These are phyloP conservation scores for Telopea speciosissima DNA, from an alignment of 177 flowering plant genomes.

Conservation along the genomic window DNA sequence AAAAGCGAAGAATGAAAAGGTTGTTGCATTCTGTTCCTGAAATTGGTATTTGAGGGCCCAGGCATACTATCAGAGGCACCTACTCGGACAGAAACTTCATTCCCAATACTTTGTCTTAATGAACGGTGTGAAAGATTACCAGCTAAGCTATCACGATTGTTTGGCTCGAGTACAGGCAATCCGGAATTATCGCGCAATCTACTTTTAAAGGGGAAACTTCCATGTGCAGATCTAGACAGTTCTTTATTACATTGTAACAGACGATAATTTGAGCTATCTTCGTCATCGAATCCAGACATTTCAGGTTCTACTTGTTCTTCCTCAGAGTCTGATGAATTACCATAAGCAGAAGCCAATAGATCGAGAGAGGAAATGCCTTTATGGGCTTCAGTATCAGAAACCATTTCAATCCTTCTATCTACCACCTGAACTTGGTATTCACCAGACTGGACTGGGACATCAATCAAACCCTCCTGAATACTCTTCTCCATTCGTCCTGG, in stretches of 20 bases:
- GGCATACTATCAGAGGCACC: conserved; percentile 15
- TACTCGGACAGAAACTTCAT: conserved; percentile 21
- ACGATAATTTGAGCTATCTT: conserved; percentile 16
- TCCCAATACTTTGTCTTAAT: conserved; percentile 10
- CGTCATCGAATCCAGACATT: neutral
- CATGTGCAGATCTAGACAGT: neutral
- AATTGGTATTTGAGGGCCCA: conserved; percentile 13
- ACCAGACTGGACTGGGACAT: conserved; percentile 43
- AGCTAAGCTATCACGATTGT: conserved; percentile 8
- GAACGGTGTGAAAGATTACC: conserved; percentile 6
- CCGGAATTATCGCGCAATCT: conserved; percentile 12
- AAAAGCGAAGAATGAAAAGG: conserved; percentile 17
- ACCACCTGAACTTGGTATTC: conserved; percentile 24
- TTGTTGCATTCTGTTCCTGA: conserved; percentile 16
- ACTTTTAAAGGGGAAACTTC: conserved; percentile 12
- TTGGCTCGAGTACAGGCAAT: conserved; percentile 19
- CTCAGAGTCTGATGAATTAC: conserved; percentile 86
- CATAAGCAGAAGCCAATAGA: conserved; percentile 70
- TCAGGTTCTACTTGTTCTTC: conserved; percentile 43
- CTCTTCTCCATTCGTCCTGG: conserved; percentile 37
- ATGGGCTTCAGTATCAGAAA: conserved; percentile 26
- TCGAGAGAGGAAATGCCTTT: conserved; percentile 59
- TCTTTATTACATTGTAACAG: conserved; percentile 7
- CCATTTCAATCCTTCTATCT: conserved; percentile 23
- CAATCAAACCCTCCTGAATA: conserved; percentile 32